Base-by-base conservation (phyloP, 495 filamentous ascomycete genomes). In the Lineolata rhizophorae region DNA sequence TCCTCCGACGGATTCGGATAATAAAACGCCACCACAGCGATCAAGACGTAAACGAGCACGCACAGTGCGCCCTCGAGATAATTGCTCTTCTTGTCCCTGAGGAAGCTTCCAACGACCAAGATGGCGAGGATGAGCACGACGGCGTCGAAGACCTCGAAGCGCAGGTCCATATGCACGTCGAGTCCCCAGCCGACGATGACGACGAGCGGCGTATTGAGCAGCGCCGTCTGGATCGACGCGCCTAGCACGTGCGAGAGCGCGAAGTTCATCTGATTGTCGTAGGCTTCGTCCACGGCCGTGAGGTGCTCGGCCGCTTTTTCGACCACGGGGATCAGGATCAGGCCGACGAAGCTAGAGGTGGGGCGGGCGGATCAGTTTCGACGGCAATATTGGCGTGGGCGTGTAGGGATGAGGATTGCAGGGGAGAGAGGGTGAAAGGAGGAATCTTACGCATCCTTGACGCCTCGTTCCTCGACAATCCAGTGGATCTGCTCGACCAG, bases 281-380 rank as follows among this genome's bases (percentile, higher is more conserved):
- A 91, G 6, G 84, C 85, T 58, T 93, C 84, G 50, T 94, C 84
- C 27, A 94, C 54, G 9, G 83, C 78, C 0, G 76, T 91, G 22
- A 92, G 52, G 49, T 93, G 84, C 56, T 93, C 84, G 6, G 81
- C 80, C 0, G 72, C 74, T 47, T 94, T 94, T 45, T 93, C 84
- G 5, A 92, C 83, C 1, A 94, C 58, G 2, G 84, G 85, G 0
- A 82, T 56, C 2, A 81, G 56, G 31, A 61, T 61, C 18, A 57
- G 39, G 31, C 53, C 54, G 14, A 53, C 40, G 36, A 53, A 53
- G 12, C 37, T 13, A 13, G 9, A n/a, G n/a, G n/a, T n/a, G n/a
- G n/a, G n/a, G n/a, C n/a, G n/a, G n/a, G n/a, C n/a, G n/a, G n/a
- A n/a, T n/a, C n/a, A n/a, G n/a, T n/a, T n/a, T n/a, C n/a, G n/a